phyloP scores from a whole-genome alignment of 805 yeast genomes.

The Myxozyma monticola region DNA sequence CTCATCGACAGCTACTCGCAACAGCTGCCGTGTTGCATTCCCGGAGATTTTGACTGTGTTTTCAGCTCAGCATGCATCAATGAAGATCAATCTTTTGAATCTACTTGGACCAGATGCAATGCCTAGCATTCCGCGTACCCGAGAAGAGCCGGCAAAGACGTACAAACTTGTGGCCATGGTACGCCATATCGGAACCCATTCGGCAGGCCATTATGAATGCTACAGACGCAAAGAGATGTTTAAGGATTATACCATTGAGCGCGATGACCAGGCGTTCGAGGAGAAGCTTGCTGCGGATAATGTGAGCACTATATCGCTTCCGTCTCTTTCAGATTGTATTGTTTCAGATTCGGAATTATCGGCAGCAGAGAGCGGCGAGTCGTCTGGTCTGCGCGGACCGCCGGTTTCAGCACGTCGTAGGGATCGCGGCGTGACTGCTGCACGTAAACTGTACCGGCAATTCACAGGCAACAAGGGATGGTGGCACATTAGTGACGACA shows the following conservation, averaged over 20 bases:
- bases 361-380: background rate
- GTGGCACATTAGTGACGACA: slow-evolving; percentile 86
- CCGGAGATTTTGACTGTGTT: slow-evolving; percentile 53
- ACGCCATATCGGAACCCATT: slow-evolving; percentile 74
- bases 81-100: background rate
- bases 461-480: slow-evolving; percentile 35
- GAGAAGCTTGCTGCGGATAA: slow-evolving; percentile 2
- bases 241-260: slow-evolving; percentile 2
- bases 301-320: background rate
- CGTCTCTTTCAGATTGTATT: background rate
- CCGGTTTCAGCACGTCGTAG: background rate
- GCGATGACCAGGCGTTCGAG: slow-evolving; percentile 4
- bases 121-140: background rate
- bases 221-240: slow-evolving; percentile 54
- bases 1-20: slow-evolving; percentile 67
- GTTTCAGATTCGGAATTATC: background rate
- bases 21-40: slow-evolving; percentile 69
- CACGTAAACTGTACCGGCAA: slow-evolving; percentile 8
- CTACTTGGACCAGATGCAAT: background rate
- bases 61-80: background rate
- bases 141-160: slow-evolving; percentile 2
- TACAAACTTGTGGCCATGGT: slow-evolving; percentile 72
- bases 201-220: slow-evolving; percentile 35
- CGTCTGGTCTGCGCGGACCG: background rate
- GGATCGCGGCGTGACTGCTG: background rate